Evolutionary conservation across 805 yeast genomes (phyloP).

Genomic region (Pichia phayaonensis): DNA sequence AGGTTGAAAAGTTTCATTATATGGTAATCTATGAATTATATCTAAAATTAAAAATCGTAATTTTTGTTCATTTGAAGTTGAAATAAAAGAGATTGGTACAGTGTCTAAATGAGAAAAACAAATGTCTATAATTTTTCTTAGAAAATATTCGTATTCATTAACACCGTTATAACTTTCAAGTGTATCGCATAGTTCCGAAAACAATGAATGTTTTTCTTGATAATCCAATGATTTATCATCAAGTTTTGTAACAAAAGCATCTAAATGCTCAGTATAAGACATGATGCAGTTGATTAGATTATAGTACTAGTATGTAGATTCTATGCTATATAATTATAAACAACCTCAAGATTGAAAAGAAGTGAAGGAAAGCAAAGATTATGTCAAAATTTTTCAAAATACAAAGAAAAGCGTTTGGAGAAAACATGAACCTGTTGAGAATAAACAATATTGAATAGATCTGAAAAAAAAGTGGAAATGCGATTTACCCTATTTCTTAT

Average conservation of each 20-base stretch:
- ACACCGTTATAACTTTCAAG: conserved; percentile 77
- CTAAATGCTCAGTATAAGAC: conserved; percentile 48
- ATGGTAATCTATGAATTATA: conserved; percentile 69
- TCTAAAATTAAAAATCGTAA: conserved; percentile 71
- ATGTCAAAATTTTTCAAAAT: not conserved
- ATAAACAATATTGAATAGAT: not conserved
- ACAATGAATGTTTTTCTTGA: conserved; percentile 54
- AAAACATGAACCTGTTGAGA: not conserved
- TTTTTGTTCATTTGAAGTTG: conserved; percentile 65
- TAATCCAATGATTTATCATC: conserved; percentile 47
- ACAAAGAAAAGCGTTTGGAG: not conserved
- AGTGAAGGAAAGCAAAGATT: not conserved
- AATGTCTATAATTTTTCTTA: conserved; percentile 62
- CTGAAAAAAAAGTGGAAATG: conserved; percentile 18
- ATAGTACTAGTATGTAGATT: not conserved
- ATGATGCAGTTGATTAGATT: conserved; percentile 8
- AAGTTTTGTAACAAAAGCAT: conserved; percentile 58
- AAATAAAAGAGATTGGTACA: conserved; percentile 66
- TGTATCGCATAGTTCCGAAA: conserved; percentile 80
- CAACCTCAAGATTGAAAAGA: not conserved
- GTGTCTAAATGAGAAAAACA: conserved; percentile 54
- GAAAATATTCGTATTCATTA: conserved; percentile 72
- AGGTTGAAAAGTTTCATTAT: conserved; percentile 74
- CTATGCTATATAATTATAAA: not conserved
- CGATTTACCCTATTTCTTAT: conserved; percentile 17